Percentiles rank a stretch among this genome's conserved stretches.
These are phyloP conservation scores for Ganoderma lucidum DNA, from an alignment of 1,284 basidiomycete species.

Conservation along the genomic window DNA sequence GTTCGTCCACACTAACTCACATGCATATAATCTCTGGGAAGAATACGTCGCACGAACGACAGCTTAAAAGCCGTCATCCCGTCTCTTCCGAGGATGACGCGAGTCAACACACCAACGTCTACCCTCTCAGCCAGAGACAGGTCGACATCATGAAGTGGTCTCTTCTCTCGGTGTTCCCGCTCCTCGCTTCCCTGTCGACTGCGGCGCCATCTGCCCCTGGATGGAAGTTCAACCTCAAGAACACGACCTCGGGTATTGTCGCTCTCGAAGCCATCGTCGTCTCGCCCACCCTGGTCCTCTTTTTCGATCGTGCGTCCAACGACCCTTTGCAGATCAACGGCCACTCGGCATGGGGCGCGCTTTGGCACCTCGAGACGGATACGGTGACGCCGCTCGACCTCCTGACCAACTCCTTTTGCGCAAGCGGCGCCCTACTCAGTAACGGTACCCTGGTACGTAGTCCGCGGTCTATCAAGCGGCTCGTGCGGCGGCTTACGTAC, in stretches of 20 bases:
- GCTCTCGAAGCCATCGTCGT: conserved; percentile 57
- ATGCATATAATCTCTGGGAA: background rate
- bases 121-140: background rate
- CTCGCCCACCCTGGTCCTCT: conserved; percentile 51
- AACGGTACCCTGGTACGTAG: conserved; percentile 54
- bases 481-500: background rate
- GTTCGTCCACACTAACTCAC: background rate
- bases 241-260: conserved; percentile 51
- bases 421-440: conserved; percentile 48
- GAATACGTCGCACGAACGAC: background rate
- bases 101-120: background rate
- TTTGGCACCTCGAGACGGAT: conserved; percentile 41
- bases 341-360: conserved; percentile 23
- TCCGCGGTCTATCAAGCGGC: too few relatives aligned
- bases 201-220: conserved; percentile 18
- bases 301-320: conserved; percentile 54
- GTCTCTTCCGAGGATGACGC: background rate
- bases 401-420: conserved; percentile 22
- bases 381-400: conserved; percentile 20
- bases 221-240: conserved; percentile 35
- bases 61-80: background rate
- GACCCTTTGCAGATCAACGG: conserved; percentile 31
- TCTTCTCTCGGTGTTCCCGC: background rate
- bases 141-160: conserved; percentile 3
- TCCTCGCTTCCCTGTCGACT: background rate